Base-by-base conservation (phyloP, 2,329 filamentous ascomycete genomes). In the Xylariales sp. region DNA sequence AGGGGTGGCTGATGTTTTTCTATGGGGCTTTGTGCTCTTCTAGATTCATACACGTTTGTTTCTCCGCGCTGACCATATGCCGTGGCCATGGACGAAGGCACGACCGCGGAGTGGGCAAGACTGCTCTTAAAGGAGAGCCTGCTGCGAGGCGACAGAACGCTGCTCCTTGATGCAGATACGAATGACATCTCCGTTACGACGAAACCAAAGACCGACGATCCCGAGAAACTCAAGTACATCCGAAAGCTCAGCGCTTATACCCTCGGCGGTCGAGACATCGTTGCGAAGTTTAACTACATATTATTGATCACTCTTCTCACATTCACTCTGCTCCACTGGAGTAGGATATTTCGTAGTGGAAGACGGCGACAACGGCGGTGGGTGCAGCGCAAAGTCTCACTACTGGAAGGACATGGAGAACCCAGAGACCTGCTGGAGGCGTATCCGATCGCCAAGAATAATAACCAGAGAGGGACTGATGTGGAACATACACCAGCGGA, bases 161-260 rank as follows among this genome's bases (percentile, higher is more conserved):
- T 10, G 6, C 12, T 16, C 37, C 7, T 18, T 17, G 29, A 27
- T 21, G 21, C 42, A 24, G 42, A 38, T 16, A 19, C 20, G 25
- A 17, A 25, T 20, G 37, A 33, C 12, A 42, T 27, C n/a, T 28
- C 36, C 14, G 37, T 40, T 6, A 37, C 40, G 3, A 35, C 40
- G 12, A 27, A 33, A 23, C 34, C 38, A 16, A 11, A 47, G 29
- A 45, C 50, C 29, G 37, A 24, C 28, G 51, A 56, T 40, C 61
- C 61, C 7, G 60, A 61, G 15, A 53, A 56, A 32, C 51, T 59
- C 15, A 49, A 52, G n/a, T 66, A 62, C 29, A 36, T 67, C 6
- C 46, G 44, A 8, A 40, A 54, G 12, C 48, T 66, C 4, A 57
- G 63, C 36, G 34, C 43, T 7, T 48, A 49, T 16, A 46, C 66